phyloP scores from a whole-genome alignment of 805 yeast genomes.

The Sugiyamaella chiloensis region DNA sequence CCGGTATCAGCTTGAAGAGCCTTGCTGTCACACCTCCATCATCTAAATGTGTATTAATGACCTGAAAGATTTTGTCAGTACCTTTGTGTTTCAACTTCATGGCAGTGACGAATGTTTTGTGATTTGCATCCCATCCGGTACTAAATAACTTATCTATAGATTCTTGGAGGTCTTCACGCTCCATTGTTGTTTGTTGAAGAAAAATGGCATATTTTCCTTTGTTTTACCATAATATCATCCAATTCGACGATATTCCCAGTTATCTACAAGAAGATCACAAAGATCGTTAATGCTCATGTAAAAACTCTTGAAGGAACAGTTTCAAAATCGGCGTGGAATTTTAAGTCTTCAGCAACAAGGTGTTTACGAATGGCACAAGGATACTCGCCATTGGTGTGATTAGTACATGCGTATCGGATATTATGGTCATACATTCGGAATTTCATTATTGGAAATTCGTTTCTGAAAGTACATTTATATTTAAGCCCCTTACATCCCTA shows the following conservation, averaged over 20 bases:
- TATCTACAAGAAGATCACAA: slow-evolving; percentile 30
- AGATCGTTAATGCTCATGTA: slow-evolving; percentile 46
- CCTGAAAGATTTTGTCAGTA: slow-evolving; percentile 25
- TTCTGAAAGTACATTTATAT: too few relatives aligned
- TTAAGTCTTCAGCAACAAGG: slow-evolving; percentile 40
- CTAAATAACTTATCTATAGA: too few relatives aligned
- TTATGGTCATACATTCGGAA: slow-evolving; percentile 18
- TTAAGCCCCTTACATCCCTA: background rate
- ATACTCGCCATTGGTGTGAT: slow-evolving; percentile 35
- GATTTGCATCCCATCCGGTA: slow-evolving; percentile 49
- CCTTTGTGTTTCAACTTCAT: slow-evolving; percentile 31
- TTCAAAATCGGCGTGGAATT: slow-evolving; percentile 34
- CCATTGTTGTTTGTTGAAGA: slow-evolving; percentile 40
- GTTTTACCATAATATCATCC: slow-evolving; percentile 51
- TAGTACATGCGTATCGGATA: slow-evolving; percentile 20
- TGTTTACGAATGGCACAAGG: slow-evolving; percentile 43
- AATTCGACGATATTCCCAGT: slow-evolving; percentile 45
- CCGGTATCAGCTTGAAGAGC: slow-evolving; percentile 39
- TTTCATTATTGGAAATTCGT: too few relatives aligned
- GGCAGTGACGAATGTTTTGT: slow-evolving; percentile 38
- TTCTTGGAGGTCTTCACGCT: too few relatives aligned
- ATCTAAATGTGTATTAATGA: slow-evolving; percentile 51
- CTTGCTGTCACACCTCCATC: slow-evolving; percentile 46
- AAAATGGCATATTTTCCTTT: slow-evolving; percentile 51
- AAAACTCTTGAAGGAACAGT: slow-evolving; percentile 45